Percentiles rank a stretch among this genome's conserved stretches.
Conservation (phyloP, 306 rosid species). For the Inga laurina region DNA sequence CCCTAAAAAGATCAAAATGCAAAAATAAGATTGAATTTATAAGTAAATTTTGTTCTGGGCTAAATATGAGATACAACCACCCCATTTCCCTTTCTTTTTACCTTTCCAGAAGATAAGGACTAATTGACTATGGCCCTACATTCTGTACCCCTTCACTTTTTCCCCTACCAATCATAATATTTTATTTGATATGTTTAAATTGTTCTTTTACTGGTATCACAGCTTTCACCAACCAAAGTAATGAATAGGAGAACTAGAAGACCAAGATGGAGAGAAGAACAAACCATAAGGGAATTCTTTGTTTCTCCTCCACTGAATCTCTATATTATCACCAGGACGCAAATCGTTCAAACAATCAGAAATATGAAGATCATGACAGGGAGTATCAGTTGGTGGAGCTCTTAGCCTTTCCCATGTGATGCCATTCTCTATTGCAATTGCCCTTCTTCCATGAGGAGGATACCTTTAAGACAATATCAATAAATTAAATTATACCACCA, state of each 20-base stretch:
- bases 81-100: neutral
- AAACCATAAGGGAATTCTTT: conserved; percentile 94
- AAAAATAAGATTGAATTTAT: conserved; percentile 30
- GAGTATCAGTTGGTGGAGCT: conserved; percentile 71
- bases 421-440: conserved; percentile 61
- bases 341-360: conserved; percentile 73
- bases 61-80: conserved; percentile 11
- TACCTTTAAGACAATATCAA: conserved; percentile 54
- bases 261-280: conserved; percentile 38
- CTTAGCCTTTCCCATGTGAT: conserved; percentile 89
- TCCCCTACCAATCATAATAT: neutral
- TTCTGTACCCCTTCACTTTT: neutral
- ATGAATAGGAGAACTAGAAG: conserved; percentile 3
- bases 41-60: neutral
- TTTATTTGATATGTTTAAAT: neutral
- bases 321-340: conserved; percentile 81
- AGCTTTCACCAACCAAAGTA: neutral
- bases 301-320: conserved; percentile 97
- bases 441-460: conserved; percentile 92
- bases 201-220: neutral
- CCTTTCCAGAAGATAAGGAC: neutral
- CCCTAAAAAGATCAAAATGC: conserved; percentile 1
- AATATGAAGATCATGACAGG: conserved; percentile 79
- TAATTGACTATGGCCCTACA: conserved; percentile 1
- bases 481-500: conserved; percentile 28